These are phyloP conservation scores for Teratosphaeria gauchensis DNA, from an alignment of 2,329 filamentous ascomycete genomes.

Conservation along the genomic window DNA sequence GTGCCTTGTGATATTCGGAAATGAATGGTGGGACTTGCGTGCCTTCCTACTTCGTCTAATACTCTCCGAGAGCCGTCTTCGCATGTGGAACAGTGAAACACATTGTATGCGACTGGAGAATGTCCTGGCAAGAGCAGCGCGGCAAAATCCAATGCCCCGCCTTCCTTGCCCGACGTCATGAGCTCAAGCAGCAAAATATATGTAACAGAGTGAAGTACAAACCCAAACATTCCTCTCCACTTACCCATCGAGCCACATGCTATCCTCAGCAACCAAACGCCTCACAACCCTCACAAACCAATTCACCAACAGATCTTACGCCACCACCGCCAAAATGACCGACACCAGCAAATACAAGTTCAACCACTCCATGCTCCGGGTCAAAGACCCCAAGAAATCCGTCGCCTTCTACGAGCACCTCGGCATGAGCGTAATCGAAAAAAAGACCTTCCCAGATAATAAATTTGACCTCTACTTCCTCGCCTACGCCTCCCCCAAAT, in stretches of 20 bases:
- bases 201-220: background rate
- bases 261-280: constrained; percentile 1
- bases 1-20: background rate
- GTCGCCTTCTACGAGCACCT: constrained; percentile 93
- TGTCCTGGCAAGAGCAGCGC: background rate
- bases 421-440: constrained; percentile 74
- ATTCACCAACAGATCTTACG: constrained; percentile 8
- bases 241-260: background rate
- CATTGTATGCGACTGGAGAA: background rate
- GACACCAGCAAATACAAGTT: constrained; percentile 56
- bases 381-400: constrained; percentile 79
- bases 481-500: constrained; percentile 69
- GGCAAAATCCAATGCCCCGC: background rate
- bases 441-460: constrained; percentile 70
- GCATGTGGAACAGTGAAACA: background rate
- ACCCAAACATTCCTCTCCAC: background rate
- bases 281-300: background rate
- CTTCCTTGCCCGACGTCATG: background rate
- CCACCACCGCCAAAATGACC: constrained; percentile 41
- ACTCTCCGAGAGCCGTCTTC: background rate
- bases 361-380: constrained; percentile 52
- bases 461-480: constrained; percentile 97
- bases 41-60: background rate
- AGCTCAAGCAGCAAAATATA: background rate
- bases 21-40: background rate